These are phyloP conservation scores for Lobulomyces angularis DNA, from an alignment of 192 early-diverging fungal genomes.

Conservation along the genomic window DNA sequence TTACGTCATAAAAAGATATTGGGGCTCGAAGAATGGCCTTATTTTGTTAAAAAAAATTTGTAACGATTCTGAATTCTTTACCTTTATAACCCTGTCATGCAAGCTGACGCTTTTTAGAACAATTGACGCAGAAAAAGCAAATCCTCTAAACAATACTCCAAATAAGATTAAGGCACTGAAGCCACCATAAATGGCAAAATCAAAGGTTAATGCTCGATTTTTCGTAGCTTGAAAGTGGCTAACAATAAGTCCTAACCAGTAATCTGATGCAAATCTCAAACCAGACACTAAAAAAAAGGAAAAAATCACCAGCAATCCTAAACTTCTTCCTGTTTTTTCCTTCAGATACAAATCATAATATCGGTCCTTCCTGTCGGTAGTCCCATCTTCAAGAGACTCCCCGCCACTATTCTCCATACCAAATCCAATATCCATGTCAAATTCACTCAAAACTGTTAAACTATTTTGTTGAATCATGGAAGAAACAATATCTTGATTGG, in stretches of 20 bases:
- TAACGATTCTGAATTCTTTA: slow-evolving; percentile 4
- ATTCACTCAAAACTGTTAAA: slow-evolving; percentile 54
- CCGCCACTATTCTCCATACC: slow-evolving; percentile 18
- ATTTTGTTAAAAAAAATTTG: background rate
- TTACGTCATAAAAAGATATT: slow-evolving; percentile 29
- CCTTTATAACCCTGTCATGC: slow-evolving; percentile 18
- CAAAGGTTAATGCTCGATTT: no score
- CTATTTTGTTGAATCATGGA: slow-evolving; percentile 60
- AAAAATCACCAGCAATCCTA: slow-evolving; percentile 29
- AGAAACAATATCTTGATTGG: slow-evolving; percentile 42
- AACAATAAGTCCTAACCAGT: background rate
- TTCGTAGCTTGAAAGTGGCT: slow-evolving; percentile 5
- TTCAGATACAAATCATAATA: slow-evolving; percentile 17
- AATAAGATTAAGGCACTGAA: slow-evolving; percentile 15
- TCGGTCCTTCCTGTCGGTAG: background rate
- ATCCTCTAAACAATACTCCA: slow-evolving; percentile 10
- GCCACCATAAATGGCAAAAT: slow-evolving; percentile 9
- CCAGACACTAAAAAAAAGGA: slow-evolving; percentile 30
- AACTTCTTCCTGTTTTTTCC: slow-evolving; percentile 21
- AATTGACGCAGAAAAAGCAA: slow-evolving; percentile 6
- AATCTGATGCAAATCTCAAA: slow-evolving; percentile 2
- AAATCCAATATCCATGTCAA: slow-evolving; percentile 27
- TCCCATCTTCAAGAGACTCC: slow-evolving; percentile 5
- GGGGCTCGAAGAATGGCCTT: slow-evolving; percentile 21
- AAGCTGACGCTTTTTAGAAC: slow-evolving; percentile 14